A percentile compares a stretch with the other conserved stretches of the same genome.
Conservation (phyloP, 2,329 filamentous ascomycete genomes). For the Nemania sp. region DNA sequence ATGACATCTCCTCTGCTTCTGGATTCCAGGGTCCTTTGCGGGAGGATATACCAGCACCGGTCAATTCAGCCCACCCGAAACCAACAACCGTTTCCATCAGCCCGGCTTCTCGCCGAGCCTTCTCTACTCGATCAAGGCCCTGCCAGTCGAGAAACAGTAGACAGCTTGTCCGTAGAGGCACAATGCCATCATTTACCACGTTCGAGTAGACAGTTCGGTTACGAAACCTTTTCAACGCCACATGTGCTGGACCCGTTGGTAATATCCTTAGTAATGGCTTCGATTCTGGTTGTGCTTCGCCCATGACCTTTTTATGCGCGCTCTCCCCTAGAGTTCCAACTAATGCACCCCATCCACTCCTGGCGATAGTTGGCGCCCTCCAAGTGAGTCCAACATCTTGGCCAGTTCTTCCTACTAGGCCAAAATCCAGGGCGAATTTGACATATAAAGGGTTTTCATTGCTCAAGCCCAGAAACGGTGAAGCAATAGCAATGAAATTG, state of each 20-base stretch:
- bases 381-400: constrained; percentile 94
- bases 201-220: constrained; percentile 95
- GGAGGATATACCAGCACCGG: constrained; percentile 63
- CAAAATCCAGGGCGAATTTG: constrained; percentile 95
- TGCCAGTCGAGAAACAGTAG: constrained; percentile 97
- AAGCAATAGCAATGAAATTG: constrained; percentile 87
- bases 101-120: constrained; percentile 88
- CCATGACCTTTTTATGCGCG: constrained; percentile 61
- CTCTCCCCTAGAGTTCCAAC: constrained; percentile 79
- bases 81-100: constrained; percentile 90
- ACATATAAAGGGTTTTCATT: constrained; percentile 98
- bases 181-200: constrained; percentile 96
- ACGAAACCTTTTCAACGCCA: constrained; percentile 82
- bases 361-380: constrained; percentile 82
- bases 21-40: constrained; percentile 51
- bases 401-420: constrained; percentile 91
- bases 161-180: constrained; percentile 91
- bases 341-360: constrained; percentile 86
- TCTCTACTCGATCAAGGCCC: constrained; percentile 89
- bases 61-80: constrained; percentile 94
- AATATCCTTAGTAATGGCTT: constrained; percentile 89
- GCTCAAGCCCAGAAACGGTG: constrained; percentile 86
- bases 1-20: constrained; percentile 38
- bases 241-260: constrained; percentile 87
- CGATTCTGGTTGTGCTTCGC: constrained; percentile 71